Evolutionary conservation across 495 filamentous ascomycete species (phyloP), one percentile per base, ranked within the genome.

Genomic region (Penicillium fimorum): DNA sequence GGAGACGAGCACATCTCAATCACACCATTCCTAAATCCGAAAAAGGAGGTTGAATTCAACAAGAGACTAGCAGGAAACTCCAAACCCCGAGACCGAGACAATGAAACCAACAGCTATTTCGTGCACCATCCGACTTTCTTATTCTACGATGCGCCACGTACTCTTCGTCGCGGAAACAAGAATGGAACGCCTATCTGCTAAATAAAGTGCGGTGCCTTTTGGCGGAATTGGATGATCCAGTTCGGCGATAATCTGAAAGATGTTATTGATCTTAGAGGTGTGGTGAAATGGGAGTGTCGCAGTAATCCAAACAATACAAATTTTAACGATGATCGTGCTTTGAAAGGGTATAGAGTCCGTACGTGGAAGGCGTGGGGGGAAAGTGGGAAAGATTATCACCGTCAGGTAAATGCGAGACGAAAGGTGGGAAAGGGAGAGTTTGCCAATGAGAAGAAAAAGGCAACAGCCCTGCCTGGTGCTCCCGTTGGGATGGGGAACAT

Each of bases 291-390:
- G 50, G 50, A 62, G 25, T 32, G 53, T 60, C 54, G 58, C 25
- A 57, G 45, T 27, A 64, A 35, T 18, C 37, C 30, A 2, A 47
- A 61, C 20, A 64, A 64, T 17, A 46, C 22, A 13, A 56, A 41
- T 20, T 12, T 27, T 5, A 41, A 50, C 20, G 53, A 57, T 29
- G 47, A 52, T 53, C 25, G 43, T 11, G 59, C 51, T 6, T 32
- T 58, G 15, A 62, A 54, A 17, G 62, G 62, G n/a, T 61, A 65
- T 33, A 61, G 57, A 18, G 55, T 65, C 12, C 58, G 59, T 3
- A 22, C 47, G 0, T 65, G 58, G 58, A 27, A 59, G 7, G 18
- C 54, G 2, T 65, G 59, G 58, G 58, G 59, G 5, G 58, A 65
- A 20, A 47, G 32, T 32, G 55, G 62, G 9, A 55, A 33, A 11